These are phyloP conservation scores for Flueggea neowawraea DNA, from an alignment of 441 rosid genomes.

Conservation along the genomic window DNA sequence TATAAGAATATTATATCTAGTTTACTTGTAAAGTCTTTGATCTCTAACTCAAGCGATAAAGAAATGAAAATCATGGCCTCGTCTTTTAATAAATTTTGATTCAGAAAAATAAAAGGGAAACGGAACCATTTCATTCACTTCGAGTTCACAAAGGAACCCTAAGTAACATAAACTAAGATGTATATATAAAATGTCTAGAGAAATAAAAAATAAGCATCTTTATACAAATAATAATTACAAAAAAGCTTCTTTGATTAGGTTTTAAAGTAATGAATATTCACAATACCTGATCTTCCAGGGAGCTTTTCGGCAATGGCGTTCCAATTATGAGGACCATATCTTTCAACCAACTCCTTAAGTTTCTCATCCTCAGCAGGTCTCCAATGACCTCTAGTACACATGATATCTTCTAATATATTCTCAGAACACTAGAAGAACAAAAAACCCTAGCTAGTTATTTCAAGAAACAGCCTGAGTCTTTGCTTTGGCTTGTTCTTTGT, in stretches of 20 bases:
- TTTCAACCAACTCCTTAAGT: slow-evolving; percentile 47
- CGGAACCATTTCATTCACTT: too few species aligned
- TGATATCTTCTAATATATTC: slow-evolving; percentile 2
- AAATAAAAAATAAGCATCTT: too few species aligned
- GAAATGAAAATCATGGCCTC: too few species aligned
- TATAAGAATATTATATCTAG: too few species aligned
- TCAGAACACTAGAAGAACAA: neutral
- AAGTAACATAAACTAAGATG: too few species aligned
- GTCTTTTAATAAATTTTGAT: too few species aligned
- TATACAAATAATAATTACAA: neutral
- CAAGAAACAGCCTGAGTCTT: neutral
- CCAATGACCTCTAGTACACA: slow-evolving; percentile 73
- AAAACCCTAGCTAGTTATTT: slow-evolving; percentile 13
- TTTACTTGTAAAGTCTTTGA: too few species aligned
- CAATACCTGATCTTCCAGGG: slow-evolving; percentile 59
- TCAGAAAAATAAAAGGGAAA: too few species aligned
- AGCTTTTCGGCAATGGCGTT: slow-evolving; percentile 70
- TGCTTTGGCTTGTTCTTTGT: neutral
- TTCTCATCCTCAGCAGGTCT: slow-evolving; percentile 68
- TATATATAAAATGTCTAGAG: too few species aligned
- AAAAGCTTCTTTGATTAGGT: neutral
- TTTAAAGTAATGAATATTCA: neutral
- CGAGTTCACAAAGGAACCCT: too few species aligned
- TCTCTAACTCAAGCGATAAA: too few species aligned
- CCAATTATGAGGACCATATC: slow-evolving; percentile 68